Evolutionary conservation across 495 filamentous ascomycete species (phyloP).

Genomic region (Daldinia decipiens): DNA sequence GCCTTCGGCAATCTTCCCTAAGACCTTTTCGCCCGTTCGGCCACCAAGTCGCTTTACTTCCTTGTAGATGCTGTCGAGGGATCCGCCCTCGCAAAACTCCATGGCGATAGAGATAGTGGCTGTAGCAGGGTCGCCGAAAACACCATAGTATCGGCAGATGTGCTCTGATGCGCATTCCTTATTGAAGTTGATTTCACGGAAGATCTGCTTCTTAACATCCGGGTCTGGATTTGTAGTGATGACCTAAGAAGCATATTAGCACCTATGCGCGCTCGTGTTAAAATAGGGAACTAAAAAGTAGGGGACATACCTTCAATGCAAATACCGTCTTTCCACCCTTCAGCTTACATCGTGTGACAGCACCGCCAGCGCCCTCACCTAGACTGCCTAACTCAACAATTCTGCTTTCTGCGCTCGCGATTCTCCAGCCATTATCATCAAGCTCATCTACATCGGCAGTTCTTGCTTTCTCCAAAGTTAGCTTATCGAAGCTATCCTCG

Average conservation of each 20-base stretch:
- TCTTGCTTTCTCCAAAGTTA: constrained; percentile 80
- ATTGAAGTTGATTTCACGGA: constrained; percentile 95
- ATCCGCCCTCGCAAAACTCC: constrained; percentile 98
- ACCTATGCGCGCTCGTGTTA: background rate
- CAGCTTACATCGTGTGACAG: constrained; percentile 89
- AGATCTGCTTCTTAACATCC: constrained; percentile 96
- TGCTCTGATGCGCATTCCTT: constrained; percentile 93
- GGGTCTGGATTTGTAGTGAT: constrained; percentile 98
- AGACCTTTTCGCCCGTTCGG: constrained; percentile 94
- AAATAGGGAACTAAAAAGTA: constrained; percentile 3
- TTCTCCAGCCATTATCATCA: constrained; percentile 94
- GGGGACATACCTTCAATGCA: constrained; percentile 83
- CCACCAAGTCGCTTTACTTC: constrained; percentile 96
- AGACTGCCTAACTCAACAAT: constrained; percentile 89
- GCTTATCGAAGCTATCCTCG: constrained; percentile 73
- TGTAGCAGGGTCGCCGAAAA: constrained; percentile 90
- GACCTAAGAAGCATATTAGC: constrained; percentile 67
- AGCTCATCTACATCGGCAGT: constrained; percentile 90
- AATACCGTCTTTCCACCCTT: constrained; percentile 94
- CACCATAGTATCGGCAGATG: constrained; percentile 97
- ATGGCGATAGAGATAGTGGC: constrained; percentile 98
- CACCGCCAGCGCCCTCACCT: constrained; percentile 95
- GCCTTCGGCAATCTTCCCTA: constrained; percentile 97
- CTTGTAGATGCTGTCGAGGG: constrained; percentile 93
- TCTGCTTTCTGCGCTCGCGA: constrained; percentile 86